Conservation (phyloP, 2,329 filamentous ascomycete genomes). For the Epichloe aotearoae region DNA sequence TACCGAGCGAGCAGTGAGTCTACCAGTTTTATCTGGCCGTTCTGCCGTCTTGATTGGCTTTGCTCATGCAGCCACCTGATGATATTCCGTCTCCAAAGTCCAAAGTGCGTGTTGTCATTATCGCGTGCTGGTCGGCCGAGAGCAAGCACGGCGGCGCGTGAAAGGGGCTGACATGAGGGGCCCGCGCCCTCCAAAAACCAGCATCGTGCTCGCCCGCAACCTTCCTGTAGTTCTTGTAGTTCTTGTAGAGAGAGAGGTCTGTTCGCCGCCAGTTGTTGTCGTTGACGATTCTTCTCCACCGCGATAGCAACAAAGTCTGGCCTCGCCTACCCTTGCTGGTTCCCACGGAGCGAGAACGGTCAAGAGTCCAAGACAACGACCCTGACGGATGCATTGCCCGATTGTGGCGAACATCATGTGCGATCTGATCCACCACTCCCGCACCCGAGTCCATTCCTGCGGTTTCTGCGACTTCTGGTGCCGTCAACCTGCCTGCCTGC, state of each 20-base stretch:
- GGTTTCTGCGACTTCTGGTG: too few relatives aligned
- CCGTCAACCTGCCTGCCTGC: neutral
- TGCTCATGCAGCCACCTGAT: neutral
- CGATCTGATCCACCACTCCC: neutral
- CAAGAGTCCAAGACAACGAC: neutral
- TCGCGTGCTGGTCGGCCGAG: too few relatives aligned
- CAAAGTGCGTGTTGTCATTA: neutral
- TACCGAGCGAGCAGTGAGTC: too few relatives aligned
- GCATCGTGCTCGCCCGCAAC: too few relatives aligned
- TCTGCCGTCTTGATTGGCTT: neutral
- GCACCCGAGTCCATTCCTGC: neutral
- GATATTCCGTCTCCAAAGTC: neutral
- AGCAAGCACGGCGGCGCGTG: too few relatives aligned
- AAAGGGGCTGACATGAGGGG: too few relatives aligned
- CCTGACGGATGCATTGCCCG: conserved; percentile 1
- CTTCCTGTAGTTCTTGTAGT: too few relatives aligned
- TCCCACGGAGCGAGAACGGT: neutral
- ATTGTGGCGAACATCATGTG: neutral
- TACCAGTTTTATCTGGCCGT: neutral
- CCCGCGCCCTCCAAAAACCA: too few relatives aligned
- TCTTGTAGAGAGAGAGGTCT: too few relatives aligned
- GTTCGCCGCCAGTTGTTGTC: neutral
- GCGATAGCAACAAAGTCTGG: neutral
- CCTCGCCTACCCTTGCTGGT: neutral
- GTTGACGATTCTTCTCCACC: neutral